Conservation (phyloP, 1,139 yeast species). For the Yamadazyma jaroonii region DNA sequence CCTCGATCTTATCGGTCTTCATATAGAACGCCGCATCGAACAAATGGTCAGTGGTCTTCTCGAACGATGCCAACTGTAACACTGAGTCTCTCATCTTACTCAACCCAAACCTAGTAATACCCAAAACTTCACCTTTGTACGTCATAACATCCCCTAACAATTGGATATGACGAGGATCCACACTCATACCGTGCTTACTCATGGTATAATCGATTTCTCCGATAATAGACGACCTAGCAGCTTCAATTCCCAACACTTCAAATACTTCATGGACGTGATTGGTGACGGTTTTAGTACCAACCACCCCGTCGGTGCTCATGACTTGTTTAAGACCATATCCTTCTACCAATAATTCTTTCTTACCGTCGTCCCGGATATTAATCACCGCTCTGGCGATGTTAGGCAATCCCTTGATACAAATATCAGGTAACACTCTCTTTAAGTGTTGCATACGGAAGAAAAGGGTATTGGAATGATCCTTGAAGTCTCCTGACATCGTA, state of each 20-base stretch:
- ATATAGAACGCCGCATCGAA: conserved; percentile 98
- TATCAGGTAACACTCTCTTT: conserved; percentile 78
- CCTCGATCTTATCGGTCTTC: conserved; percentile 95
- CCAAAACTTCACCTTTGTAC: conserved; percentile 95
- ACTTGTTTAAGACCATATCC: conserved; percentile 96
- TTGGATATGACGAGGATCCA: conserved; percentile 99
- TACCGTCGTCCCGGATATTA: conserved; percentile 82
- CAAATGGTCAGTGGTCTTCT: conserved; percentile 96
- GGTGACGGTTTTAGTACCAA: conserved; percentile 83
- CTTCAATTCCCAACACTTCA: conserved; percentile 93
- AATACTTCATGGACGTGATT: conserved; percentile 91
- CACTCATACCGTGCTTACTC: conserved; percentile 99
- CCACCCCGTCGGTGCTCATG: conserved; percentile 96
- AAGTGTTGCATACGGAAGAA: conserved; percentile 89
- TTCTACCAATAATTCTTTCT: conserved; percentile 90
- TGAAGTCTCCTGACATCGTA: conserved; percentile 23
- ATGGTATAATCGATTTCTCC: conserved; percentile 95
- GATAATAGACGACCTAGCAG: conserved; percentile 91
- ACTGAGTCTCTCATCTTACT: conserved; percentile 99
- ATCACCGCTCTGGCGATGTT: conserved; percentile 95
- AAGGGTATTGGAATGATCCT: conserved; percentile 52
- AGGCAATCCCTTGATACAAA: conserved; percentile 90
- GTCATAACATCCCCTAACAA: conserved; percentile 98
- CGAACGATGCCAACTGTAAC: conserved; percentile 93
- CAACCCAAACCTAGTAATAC: conserved; percentile 96